Evolutionary conservation across 331 rosid genomes (phyloP), one percentile per base, ranked within the genome.

Genomic region (Saraca asoca): DNA sequence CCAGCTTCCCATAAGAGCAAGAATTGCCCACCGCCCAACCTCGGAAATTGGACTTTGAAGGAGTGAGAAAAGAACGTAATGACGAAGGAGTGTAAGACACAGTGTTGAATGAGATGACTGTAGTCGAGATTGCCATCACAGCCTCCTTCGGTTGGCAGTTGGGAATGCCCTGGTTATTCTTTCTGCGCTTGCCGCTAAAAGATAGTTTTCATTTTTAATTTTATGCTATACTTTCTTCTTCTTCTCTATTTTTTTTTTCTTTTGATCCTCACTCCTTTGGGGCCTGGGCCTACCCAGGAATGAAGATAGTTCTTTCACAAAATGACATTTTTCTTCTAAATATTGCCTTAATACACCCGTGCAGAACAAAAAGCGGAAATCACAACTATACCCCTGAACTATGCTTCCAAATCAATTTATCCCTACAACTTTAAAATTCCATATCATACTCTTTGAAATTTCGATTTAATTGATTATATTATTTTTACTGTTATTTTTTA

Each of bases 121-220:
- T 63, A 5, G 58, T 6, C 35, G 86, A 77, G 51, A 80, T 39
- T 41, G 86, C 91, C 96, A 87, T 81, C 7, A 6, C 49, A 17
- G 46, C 12, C 34, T 31, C 42, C 12, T 69, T 61, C 66, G 54
- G 54, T 35, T 16, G 34, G 7, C 33, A 38, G 7, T 3, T 9
- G 17, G 16, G 2, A 37, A 51, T 18, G 38, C 64, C 10, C 17
- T 10, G 11, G 3, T 9, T 39, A 1, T 9, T 38, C 42, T 38
- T 1, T 2, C 11, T 39, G 43, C 43, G 3, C 43, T 39, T 39
- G 43, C 43, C 43, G 43, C 11, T 38, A 7, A 39, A 39, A 8
- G 43, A 39, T 39, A 39, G 7, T 37, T 37, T 37, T 37, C 7
- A 37, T 37, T 8, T 37, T 8, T 37, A 37, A 5, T 37, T 37